phyloP scores from a whole-genome alignment of 306 rosid genomes.

The Quillaja saponaria region DNA sequence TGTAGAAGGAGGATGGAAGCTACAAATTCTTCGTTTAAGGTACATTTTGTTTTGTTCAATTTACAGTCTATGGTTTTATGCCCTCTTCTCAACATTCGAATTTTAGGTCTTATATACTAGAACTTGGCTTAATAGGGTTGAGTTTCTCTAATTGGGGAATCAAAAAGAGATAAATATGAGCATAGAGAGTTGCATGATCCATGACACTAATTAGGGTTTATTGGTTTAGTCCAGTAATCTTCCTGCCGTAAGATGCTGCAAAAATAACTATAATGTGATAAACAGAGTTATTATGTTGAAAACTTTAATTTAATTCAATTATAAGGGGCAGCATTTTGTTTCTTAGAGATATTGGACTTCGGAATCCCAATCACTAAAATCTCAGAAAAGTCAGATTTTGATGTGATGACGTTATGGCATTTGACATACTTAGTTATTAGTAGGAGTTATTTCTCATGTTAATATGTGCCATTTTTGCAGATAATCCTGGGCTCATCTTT shows the following conservation, averaged over 20 bases:
- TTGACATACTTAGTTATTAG: background rate
- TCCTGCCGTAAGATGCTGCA: no score
- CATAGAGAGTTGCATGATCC: no score
- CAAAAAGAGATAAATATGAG: no score
- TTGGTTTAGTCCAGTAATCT: no score
- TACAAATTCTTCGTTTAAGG: conserved; percentile 40
- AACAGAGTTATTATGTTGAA: no score
- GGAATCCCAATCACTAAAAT: no score
- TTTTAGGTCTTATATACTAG: background rate
- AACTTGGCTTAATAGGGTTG: background rate
- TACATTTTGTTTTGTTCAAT: background rate
- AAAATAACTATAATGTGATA: no score
- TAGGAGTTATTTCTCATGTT: background rate
- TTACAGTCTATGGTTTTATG: conserved; percentile 40
- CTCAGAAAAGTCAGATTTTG: background rate
- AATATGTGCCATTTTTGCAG: conserved; percentile 39
- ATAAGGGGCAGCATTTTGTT: no score
- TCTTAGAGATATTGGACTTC: no score
- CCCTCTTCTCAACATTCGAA: background rate
- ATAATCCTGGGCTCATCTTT: conserved; percentile 76
- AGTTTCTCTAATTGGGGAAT: no score
- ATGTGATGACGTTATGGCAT: background rate
- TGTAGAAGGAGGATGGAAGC: conserved; percentile 42
- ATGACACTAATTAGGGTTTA: no score
- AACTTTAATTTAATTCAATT: no score